These are phyloP conservation scores for Wickerhamiella bombiphila DNA, from an alignment of 805 yeast genomes.

Conservation along the genomic window DNA sequence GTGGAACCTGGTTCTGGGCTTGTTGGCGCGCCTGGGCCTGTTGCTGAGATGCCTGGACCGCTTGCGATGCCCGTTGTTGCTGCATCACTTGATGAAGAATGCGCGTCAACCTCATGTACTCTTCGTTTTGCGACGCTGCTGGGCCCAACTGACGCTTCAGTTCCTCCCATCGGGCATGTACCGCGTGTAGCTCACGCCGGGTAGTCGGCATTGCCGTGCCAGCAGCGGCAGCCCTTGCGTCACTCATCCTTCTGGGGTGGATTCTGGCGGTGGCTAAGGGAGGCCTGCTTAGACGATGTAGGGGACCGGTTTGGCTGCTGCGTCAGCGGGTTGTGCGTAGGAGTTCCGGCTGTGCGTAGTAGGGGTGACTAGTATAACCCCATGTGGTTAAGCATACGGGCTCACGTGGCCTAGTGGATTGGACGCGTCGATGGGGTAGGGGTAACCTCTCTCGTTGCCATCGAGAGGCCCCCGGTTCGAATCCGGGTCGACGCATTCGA, in stretches of 20 bases:
- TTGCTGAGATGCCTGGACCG: background rate
- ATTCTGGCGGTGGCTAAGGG: background rate
- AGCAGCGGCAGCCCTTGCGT: background rate
- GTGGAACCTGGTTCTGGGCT: too few relatives aligned
- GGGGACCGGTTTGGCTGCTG: background rate
- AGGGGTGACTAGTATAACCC: too few relatives aligned
- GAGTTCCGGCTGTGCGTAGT: too few relatives aligned
- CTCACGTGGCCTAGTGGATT: too few relatives aligned
- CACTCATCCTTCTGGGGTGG: background rate
- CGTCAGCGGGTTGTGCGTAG: background rate
- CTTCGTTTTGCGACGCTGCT: slow-evolving; percentile 18
- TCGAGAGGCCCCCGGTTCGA: slow-evolving; percentile 4
- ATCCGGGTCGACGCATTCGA: slow-evolving; percentile 2
- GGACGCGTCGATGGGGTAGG: slow-evolving; percentile 3
- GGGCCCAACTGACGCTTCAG: slow-evolving; percentile 18
- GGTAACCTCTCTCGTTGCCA: slow-evolving; percentile 4
- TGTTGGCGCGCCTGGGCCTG: slow-evolving; percentile 5
- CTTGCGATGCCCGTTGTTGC: slow-evolving; percentile 3
- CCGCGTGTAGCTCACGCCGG: slow-evolving; percentile 19
- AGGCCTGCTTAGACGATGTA: background rate
- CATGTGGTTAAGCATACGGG: too few relatives aligned
- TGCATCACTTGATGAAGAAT: slow-evolving; percentile 15
- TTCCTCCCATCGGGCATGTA: slow-evolving; percentile 20
- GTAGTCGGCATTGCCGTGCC: slow-evolving; percentile 1
- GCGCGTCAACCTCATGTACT: slow-evolving; percentile 19